These are phyloP conservation scores for Globisporangium rhizosaccharum DNA, from an alignment of 352 stramenopile species.

Conservation along the genomic window DNA sequence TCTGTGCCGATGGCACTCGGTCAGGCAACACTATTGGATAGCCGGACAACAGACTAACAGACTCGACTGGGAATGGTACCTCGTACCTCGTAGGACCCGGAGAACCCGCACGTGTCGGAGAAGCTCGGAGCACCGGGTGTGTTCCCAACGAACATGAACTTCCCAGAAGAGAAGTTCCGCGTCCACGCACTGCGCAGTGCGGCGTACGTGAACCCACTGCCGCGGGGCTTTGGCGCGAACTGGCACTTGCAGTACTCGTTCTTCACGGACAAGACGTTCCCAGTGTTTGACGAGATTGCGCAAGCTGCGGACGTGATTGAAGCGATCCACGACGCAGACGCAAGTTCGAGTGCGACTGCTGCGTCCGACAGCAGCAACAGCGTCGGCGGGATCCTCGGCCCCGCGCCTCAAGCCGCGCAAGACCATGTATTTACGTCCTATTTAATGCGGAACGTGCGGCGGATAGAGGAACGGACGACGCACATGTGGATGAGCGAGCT, in stretches of 20 bases:
- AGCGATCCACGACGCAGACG: slow-evolving; percentile 19
- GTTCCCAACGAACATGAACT: slow-evolving; percentile 68
- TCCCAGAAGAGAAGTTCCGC: slow-evolving; percentile 81
- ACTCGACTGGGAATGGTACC: not conserved
- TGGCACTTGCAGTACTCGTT: slow-evolving; percentile 84
- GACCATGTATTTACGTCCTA: slow-evolving; percentile 69
- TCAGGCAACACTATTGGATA: too few relatives aligned
- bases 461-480: slow-evolving; percentile 72
- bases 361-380: not conserved
- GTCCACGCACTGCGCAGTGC: slow-evolving; percentile 62
- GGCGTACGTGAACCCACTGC: slow-evolving; percentile 72
- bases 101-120: slow-evolving; percentile 62
- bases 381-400: not conserved
- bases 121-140: slow-evolving; percentile 65
- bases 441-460: slow-evolving; percentile 77
- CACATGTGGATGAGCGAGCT: slow-evolving; percentile 82
- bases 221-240: slow-evolving; percentile 69
- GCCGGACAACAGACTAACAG: not conserved
- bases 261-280: slow-evolving; percentile 75
- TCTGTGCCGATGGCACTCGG: too few relatives aligned
- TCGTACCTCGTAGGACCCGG: slow-evolving; percentile 33
- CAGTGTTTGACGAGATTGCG: slow-evolving; percentile 65
- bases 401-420: slow-evolving; percentile 4
- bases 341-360: not conserved
- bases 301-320: slow-evolving; percentile 45